A percentile compares a stretch with the other conserved stretches of the same genome.
Evolutionary conservation across 805 yeast genomes (phyloP).

Genomic region (Candida lessepsii): DNA sequence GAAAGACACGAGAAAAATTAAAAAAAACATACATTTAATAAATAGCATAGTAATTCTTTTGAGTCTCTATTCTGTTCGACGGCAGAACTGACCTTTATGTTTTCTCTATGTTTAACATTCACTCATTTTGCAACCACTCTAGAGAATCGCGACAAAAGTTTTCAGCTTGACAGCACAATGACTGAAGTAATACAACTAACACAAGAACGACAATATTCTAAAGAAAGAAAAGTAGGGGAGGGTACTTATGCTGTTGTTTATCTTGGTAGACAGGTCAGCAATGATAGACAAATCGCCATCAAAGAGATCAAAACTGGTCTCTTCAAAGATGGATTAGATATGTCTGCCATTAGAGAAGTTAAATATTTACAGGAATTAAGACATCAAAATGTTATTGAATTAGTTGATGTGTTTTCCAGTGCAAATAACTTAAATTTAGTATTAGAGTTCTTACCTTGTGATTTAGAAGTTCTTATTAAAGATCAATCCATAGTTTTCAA

Average conservation of each 20-base stretch:
- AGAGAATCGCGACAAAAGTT: not conserved
- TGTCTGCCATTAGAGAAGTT: conserved; percentile 95
- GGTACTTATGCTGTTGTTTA: conserved; percentile 98
- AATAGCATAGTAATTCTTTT: not conserved
- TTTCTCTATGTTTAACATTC: no score
- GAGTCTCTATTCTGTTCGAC: not conserved
- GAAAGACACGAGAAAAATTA: not conserved
- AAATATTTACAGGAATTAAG: conserved; percentile 81
- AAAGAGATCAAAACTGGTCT: conserved; percentile 94
- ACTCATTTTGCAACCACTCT: not conserved
- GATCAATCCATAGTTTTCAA: conserved; percentile 74
- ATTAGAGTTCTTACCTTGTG: conserved; percentile 85
- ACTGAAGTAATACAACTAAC: conserved; percentile 1
- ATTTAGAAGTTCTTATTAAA: conserved; percentile 83
- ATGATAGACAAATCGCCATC: conserved; percentile 70
- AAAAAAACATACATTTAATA: conserved; percentile 1
- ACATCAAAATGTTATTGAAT: conserved; percentile 73
- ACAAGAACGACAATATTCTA: conserved; percentile 29
- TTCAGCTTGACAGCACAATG: not conserved
- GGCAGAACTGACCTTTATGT: no score
- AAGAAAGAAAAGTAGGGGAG: conserved; percentile 91
- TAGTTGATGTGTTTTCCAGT: conserved; percentile 81
- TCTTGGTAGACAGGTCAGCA: conserved; percentile 65
- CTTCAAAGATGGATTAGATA: conserved; percentile 94
- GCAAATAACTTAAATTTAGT: conserved; percentile 73